Conservation (phyloP, 345 rosid genomes). For the Eucalyptus pumila region DNA sequence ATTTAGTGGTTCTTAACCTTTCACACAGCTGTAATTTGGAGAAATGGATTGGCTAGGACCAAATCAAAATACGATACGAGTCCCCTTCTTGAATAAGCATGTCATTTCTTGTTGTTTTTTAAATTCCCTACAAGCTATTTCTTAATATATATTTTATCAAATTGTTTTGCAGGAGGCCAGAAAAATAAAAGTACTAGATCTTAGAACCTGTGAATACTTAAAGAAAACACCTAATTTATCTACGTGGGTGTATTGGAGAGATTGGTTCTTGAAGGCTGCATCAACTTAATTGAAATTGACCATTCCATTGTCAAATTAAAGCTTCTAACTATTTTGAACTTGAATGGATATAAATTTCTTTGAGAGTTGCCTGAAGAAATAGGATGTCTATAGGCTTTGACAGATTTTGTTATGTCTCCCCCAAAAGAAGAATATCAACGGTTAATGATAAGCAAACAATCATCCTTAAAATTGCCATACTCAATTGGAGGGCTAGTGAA, state of each 20-base stretch:
- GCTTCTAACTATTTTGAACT: not conserved
- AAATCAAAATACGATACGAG: not conserved
- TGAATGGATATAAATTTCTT: not conserved
- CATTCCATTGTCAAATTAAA: not conserved
- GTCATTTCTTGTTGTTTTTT: not conserved
- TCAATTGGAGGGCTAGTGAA: not conserved
- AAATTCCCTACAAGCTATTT: not conserved
- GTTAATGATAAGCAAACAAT: too few relatives aligned
- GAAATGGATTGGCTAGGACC: not conserved
- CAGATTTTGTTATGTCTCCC: not conserved
- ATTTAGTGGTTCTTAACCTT: not conserved
- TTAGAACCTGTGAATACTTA: not conserved
- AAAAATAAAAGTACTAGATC: not conserved
- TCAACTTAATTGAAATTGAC: not conserved
- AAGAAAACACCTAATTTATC: not conserved
- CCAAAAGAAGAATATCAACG: too few relatives aligned
- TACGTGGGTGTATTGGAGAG: not conserved
- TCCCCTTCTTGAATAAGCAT: too few relatives aligned
- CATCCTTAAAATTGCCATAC: not conserved
- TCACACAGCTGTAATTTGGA: accelerated
- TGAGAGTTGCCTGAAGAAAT: not conserved
- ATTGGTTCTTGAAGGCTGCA: not conserved
- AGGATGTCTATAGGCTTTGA: not conserved
- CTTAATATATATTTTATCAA: not conserved
- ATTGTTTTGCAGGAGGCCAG: not conserved